A percentile compares a stretch with the other conserved stretches of the same genome.
These are phyloP conservation scores for Trichoderma sp. DNA, from an alignment of 2,329 filamentous ascomycete genomes.

Conservation along the genomic window DNA sequence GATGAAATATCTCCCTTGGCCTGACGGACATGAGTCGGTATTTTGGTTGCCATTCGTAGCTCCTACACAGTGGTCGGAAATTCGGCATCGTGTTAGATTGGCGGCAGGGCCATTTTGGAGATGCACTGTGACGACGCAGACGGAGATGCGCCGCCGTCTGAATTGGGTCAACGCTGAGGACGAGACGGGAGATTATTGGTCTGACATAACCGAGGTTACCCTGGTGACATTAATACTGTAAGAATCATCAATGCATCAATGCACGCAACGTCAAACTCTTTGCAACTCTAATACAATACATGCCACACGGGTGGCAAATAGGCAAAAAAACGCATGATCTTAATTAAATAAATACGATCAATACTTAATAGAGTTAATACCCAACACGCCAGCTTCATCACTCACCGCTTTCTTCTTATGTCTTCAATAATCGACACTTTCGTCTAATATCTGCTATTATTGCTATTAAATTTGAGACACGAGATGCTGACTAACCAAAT, in stretches of 20 bases:
- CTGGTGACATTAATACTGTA: neutral
- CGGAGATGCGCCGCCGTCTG: constrained; percentile 8
- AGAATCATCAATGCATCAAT: neutral
- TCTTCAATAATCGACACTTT: no score
- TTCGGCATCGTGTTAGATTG: neutral
- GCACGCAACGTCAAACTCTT: neutral
- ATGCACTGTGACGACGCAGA: constrained; percentile 7
- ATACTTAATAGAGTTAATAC: neutral
- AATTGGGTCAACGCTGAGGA: neutral
- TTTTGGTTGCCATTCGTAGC: neutral
- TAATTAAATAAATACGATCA: neutral
- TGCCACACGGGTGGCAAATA: neutral
- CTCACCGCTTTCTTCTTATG: no score
- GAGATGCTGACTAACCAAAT: no score
- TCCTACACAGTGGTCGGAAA: neutral
- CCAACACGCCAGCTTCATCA: no score
- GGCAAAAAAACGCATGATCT: neutral
- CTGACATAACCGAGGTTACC: neutral
- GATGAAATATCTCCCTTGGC: neutral
- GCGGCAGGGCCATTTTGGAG: neutral
- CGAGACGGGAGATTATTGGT: neutral
- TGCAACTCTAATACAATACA: neutral
- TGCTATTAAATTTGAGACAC: no score
- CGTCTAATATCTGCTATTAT: no score
- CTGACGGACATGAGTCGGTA: constrained; percentile 4